Evolutionary conservation across 768 basidiomycete species (phyloP), one percentile per base, ranked within the genome.

Genomic region (Tricholoma matsutake): DNA sequence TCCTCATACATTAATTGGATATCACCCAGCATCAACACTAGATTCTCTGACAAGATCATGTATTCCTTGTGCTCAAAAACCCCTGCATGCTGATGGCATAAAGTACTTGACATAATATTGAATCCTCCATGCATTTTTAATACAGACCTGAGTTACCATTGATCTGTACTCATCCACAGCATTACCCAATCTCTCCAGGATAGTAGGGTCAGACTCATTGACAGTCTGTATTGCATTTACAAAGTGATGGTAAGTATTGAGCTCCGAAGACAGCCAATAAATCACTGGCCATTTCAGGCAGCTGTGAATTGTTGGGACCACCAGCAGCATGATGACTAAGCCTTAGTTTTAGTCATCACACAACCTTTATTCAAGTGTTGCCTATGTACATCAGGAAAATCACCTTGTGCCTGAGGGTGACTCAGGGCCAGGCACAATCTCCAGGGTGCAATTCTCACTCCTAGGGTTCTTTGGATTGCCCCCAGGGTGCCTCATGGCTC

Each of bases 21-120:
- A 37, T 65, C 59, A 4, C n/a, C 28, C 54, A 63, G 59, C 58
- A 65, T 65, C 22, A 57, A 32, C 37, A n/a, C 52, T 18, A 65
- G n/a, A 54, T 56, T 65, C 13, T 25, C 10, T 10, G 41, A 59
- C 16, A 65, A 41, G 28, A 20, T 57, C 9, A 29, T 22, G 22
- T 52, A 54, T 54, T 65, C 59, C 22, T 56, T 49, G 8, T 49
- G 11, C 37, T 57, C 37, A 47, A 65, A 65, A 29, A 64, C 53
- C 35, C 25, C 32, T 29, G 28, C 28, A 51, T 65, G 20, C 64
- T 65, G 37, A 47, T 10, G 10, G 43, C 18, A 45, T 45, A 45
- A 43, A 45, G 6, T 20, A 45, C 55, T 31, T 16, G 53, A 31
- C 20, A 31, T 35, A n/a, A 34, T 35, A n/a, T 58, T 29, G 35